A percentile compares a stretch with the other conserved stretches of the same genome.
Conservation (phyloP, 2,329 filamentous ascomycete genomes). For the Dothistroma septosporum region DNA sequence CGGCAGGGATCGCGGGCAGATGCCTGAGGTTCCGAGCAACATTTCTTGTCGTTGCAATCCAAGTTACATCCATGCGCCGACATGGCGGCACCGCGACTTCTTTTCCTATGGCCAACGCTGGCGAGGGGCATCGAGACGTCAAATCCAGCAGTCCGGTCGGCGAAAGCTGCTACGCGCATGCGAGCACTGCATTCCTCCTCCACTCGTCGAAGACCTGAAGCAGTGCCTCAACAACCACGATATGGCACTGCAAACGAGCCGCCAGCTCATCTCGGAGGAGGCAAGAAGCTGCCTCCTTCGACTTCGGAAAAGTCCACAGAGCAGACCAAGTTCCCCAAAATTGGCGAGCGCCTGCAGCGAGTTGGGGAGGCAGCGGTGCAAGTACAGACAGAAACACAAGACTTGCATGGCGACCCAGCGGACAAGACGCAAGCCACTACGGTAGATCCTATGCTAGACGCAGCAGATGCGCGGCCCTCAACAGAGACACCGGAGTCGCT, state of each 20-base stretch:
- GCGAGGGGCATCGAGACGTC: conserved; percentile 34
- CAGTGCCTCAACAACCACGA: conserved; percentile 33
- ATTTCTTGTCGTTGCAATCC: not conserved
- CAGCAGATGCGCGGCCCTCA: conserved; percentile 9
- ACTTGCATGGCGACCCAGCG: conserved; percentile 5
- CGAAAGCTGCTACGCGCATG: conserved; percentile 25
- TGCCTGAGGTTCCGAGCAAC: not conserved
- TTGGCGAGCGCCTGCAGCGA: conserved; percentile 29
- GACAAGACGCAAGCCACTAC: conserved; percentile 16
- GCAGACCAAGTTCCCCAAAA: conserved; percentile 29
- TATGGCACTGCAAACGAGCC: conserved; percentile 49
- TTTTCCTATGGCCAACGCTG: conserved; percentile 47
- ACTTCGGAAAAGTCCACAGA: conserved; percentile 9
- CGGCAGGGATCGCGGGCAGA: not conserved
- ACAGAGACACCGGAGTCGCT: conserved; percentile 11
- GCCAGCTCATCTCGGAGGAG: conserved; percentile 36
- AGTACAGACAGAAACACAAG: conserved; percentile 17
- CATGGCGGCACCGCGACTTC: conserved; percentile 45
- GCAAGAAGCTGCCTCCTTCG: conserved; percentile 23
- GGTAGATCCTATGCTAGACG: conserved; percentile 26
- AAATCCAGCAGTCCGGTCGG: conserved; percentile 23
- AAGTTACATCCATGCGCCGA: not conserved
- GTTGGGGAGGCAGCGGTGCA: conserved; percentile 26
- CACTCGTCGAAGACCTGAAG: conserved; percentile 31
- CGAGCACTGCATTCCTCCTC: conserved; percentile 34